These are phyloP conservation scores for Sclerotinia glacialis DNA, from an alignment of 2,329 filamentous ascomycete species.

Conservation along the genomic window DNA sequence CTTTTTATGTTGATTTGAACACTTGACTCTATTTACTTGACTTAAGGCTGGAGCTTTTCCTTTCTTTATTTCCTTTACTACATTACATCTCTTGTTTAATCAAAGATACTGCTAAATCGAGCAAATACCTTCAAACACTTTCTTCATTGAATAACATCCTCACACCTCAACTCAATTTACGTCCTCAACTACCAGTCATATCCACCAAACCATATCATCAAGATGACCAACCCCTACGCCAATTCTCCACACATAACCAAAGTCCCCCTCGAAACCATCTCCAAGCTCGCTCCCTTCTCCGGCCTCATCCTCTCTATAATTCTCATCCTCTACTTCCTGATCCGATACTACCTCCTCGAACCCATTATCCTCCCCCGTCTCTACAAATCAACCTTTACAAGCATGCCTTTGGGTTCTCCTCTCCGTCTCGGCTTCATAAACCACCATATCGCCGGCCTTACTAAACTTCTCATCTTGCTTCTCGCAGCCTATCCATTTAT, in stretches of 20 bases:
- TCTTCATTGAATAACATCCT: neutral
- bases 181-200: neutral
- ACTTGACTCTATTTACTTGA: neutral
- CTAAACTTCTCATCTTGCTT: constrained; percentile 44
- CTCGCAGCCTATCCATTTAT: constrained; percentile 45
- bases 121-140: neutral
- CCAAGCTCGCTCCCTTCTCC: constrained; percentile 33
- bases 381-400: constrained; percentile 41
- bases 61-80: neutral
- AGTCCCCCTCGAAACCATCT: constrained; percentile 33
- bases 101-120: neutral
- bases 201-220: neutral
- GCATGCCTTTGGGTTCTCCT: constrained; percentile 37
- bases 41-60: neutral
- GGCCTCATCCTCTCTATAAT: constrained; percentile 36
- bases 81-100: neutral
- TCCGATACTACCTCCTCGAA: constrained; percentile 43
- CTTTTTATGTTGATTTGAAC: neutral
- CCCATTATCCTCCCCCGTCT: constrained; percentile 40
- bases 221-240: neutral
- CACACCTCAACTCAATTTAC: neutral
- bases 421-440: constrained; percentile 46
- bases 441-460: constrained; percentile 46
- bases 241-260: constrained; percentile 30
- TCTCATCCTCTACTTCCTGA: constrained; percentile 34